A percentile compares a stretch with the other conserved stretches of the same genome.
Conservation (phyloP, 345 rosid genomes). For the Brassica rapa region DNA sequence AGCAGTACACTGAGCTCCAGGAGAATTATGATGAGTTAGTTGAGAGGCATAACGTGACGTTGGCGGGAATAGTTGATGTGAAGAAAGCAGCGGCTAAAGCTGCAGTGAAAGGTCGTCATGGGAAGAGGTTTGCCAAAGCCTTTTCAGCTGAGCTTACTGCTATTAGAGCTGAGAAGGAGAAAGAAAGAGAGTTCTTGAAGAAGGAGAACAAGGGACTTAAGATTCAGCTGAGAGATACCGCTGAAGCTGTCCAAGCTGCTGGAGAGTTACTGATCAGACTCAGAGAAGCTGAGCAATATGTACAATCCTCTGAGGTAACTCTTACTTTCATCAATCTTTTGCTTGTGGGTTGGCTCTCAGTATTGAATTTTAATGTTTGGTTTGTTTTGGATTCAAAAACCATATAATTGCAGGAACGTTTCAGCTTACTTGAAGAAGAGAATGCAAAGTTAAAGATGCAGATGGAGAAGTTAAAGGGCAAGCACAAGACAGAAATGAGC, state of each 20-base stretch:
- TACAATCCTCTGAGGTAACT: slow-evolving; percentile 73
- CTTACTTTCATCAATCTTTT: neutral
- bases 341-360: neutral
- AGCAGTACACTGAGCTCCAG: slow-evolving; percentile 85
- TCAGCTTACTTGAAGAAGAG: slow-evolving; percentile 52
- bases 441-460: slow-evolving; percentile 81
- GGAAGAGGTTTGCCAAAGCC: slow-evolving; percentile 70
- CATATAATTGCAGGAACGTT: slow-evolving; percentile 57
- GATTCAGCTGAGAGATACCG: slow-evolving; percentile 84
- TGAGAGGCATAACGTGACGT: slow-evolving; percentile 62
- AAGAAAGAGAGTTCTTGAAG: slow-evolving; percentile 68
- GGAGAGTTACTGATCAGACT: slow-evolving; percentile 90
- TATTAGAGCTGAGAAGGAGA: slow-evolving; percentile 77
- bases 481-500: slow-evolving; percentile 84
- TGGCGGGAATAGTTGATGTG: slow-evolving; percentile 82
- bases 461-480: slow-evolving; percentile 71
- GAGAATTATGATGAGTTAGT: slow-evolving; percentile 75
- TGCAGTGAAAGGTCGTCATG: slow-evolving; percentile 68
- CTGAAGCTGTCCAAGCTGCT: slow-evolving; percentile 97
- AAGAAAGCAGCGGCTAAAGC: slow-evolving; percentile 87
- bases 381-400: slow-evolving; percentile 5
- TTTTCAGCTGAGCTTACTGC: slow-evolving; percentile 76
- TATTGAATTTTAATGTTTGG: neutral
- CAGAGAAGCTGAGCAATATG: slow-evolving; percentile 82
- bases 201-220: slow-evolving; percentile 79